Percentiles rank a stretch among this genome's conserved stretches.
phyloP scores from a whole-genome alignment of 768 basidiomycete species.

The Gelatoporia subvermispora region DNA sequence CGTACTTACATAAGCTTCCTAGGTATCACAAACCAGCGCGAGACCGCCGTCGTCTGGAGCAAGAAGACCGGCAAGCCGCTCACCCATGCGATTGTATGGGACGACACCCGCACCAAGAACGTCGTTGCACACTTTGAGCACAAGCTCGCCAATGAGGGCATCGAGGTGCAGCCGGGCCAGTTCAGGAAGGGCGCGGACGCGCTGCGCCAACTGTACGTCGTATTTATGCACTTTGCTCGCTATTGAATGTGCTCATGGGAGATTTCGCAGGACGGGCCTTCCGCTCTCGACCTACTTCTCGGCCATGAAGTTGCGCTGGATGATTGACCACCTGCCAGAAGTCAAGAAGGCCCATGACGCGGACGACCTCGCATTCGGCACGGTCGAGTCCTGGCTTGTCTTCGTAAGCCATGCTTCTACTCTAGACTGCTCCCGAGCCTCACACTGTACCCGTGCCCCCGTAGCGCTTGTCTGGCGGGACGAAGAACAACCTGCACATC shows the following conservation, averaged over 20 bases:
- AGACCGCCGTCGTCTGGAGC: constrained; percentile 94
- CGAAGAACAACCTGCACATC: constrained; percentile 66
- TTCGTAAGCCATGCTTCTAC: constrained; percentile 47
- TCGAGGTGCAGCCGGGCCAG: constrained; percentile 62
- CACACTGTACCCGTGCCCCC: background rate
- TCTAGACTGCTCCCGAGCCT: background rate
- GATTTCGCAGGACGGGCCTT: constrained; percentile 67
- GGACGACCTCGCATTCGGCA: constrained; percentile 86
- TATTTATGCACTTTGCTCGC: constrained; percentile 12
- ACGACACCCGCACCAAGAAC: constrained; percentile 87
- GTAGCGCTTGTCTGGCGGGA: constrained; percentile 83
- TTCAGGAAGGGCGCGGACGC: constrained; percentile 69
- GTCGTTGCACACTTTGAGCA: constrained; percentile 77
- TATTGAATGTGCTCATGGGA: background rate
- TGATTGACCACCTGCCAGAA: constrained; percentile 80
- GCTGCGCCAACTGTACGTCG: constrained; percentile 66
- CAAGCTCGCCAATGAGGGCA: constrained; percentile 65
- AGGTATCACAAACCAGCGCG: constrained; percentile 97
- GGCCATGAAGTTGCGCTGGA: constrained; percentile 93
- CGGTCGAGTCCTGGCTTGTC: constrained; percentile 94
- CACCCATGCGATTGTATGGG: constrained; percentile 92
- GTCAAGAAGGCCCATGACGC: constrained; percentile 75
- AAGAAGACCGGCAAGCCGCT: constrained; percentile 84
- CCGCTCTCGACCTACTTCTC: constrained; percentile 99
- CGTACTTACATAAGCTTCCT: constrained; percentile 6